Base-by-base conservation (phyloP, 2,329 filamentous ascomycete species). In the Juglanconis oblonga region DNA sequence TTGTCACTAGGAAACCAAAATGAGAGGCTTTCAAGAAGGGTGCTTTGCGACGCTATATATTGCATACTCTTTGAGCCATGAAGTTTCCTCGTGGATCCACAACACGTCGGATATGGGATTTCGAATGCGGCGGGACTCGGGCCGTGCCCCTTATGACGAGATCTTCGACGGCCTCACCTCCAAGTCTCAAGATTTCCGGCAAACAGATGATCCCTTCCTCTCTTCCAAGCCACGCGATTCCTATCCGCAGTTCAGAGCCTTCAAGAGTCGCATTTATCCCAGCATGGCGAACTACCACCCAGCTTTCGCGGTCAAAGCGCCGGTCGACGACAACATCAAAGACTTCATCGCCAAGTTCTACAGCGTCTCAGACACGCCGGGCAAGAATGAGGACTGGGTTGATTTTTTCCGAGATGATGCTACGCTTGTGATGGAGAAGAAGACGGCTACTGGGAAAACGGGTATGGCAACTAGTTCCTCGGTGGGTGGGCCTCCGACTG, bases 281-380 rank as follows among this genome's bases (percentile, higher is more conserved):
- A 55, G 2, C 14, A 63, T 63, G 62, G 47, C 55, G 53, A 55
- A 62, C 49, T 74, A 74, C 61, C 45, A 61, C 17, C 68, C 69
- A 5, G 58, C 45, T 13, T 72, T 70, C 64, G 73, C 74, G 5
- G 64, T 55, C 36, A 61, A 66, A 52, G 44, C 62, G 52, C 14
- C 63, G n/a, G 38, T 59, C 4, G 64, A 67, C 44, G 45, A 51
- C 17, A 57, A 58, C 35, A 53, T 73, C 38, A 68, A 69, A 58
- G 36, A 64, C 4, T 80, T 81, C 53, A 72, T 81, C 61, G 71
- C 72, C 58, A 68, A 69, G 36, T 82, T 81, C 66, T 82, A 77
- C 67, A 70, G 67, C 3, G 65, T 72, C 11, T 81, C 79, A 31
- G 79, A 81, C 64, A 73, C 72, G 31, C 66, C 68, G 3, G 71